These are phyloP conservation scores for Microascus cirrosus DNA, from an alignment of 2,329 filamentous ascomycete genomes.

Conservation along the genomic window DNA sequence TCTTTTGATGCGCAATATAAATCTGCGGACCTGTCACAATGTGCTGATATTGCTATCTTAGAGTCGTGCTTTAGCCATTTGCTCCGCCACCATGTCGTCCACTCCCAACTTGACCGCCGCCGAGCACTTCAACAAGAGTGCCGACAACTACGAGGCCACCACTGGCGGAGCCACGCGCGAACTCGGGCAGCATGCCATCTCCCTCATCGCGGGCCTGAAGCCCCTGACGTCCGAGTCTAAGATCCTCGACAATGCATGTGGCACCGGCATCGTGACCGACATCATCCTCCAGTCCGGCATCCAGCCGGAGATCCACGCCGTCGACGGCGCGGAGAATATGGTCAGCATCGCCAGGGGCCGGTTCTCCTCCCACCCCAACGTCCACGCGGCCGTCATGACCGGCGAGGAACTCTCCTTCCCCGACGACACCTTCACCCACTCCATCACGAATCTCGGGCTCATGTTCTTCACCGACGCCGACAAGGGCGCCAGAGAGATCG, in stretches of 20 bases:
- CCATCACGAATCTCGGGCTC: constrained; percentile 25
- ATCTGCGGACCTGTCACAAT: no score
- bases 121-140: constrained; percentile 5
- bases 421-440: constrained; percentile 22
- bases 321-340: constrained; percentile 12
- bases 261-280: constrained; percentile 13
- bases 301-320: constrained; percentile 7
- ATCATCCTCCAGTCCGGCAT: constrained; percentile 4
- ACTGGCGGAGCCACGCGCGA: constrained; percentile 11
- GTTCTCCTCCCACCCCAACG: background rate
- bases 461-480: constrained; percentile 19
- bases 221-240: background rate
- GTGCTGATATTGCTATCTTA: no score
- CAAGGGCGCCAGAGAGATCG: constrained; percentile 21
- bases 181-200: constrained; percentile 8
- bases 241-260: constrained; percentile 17
- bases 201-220: constrained; percentile 3
- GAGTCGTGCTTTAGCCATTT: no score
- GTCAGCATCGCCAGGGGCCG: constrained; percentile 9
- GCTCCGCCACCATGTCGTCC: no score
- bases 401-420: constrained; percentile 14
- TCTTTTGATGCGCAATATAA: no score
- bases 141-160: constrained; percentile 9
- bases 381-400: constrained; percentile 5
- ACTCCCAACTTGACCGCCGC: constrained; percentile 2